A percentile compares a stretch with the other conserved stretches of the same genome.
Evolutionary conservation across 1,139 yeast genomes (phyloP).

Genomic region (Candida sp.): DNA sequence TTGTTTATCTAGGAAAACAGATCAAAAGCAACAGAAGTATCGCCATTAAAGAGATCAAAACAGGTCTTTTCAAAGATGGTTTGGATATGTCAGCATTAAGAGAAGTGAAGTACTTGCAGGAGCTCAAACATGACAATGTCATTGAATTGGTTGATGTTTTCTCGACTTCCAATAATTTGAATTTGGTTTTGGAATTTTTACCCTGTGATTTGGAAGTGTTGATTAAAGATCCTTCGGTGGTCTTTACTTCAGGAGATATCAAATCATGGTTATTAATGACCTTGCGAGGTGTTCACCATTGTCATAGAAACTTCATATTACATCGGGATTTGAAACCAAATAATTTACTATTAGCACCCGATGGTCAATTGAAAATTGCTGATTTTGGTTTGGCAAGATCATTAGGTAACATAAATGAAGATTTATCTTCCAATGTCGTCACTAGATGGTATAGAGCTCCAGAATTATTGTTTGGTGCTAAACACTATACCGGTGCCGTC

Average conservation of each 20-base stretch:
- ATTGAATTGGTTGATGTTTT: constrained; percentile 88
- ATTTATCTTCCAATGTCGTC: constrained; percentile 88
- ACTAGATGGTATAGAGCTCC: constrained; percentile 99
- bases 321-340: constrained; percentile 91
- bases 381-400: constrained; percentile 96
- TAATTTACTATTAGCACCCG: constrained; percentile 77
- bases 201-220: constrained; percentile 91
- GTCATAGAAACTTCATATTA: constrained; percentile 85
- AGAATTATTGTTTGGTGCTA: constrained; percentile 83
- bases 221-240: constrained; percentile 72
- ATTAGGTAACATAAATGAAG: constrained; percentile 74
- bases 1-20: constrained; percentile 82
- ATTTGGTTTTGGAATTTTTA: constrained; percentile 83
- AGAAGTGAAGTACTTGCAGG: constrained; percentile 92
- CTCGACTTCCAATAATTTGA: constrained; percentile 67
- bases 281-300: constrained; percentile 88
- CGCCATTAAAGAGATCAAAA: constrained; percentile 95
- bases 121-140: constrained; percentile 76
- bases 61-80: constrained; percentile 94
- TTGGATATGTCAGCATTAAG: constrained; percentile 96
- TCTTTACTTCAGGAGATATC: constrained; percentile 84
- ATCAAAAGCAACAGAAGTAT: constrained; percentile 55
- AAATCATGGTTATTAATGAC: constrained; percentile 96
- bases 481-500: constrained; percentile 82
- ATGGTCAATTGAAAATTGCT: constrained; percentile 86